Evolutionary conservation across 495 filamentous ascomycete genomes (phyloP).

Genomic region (Platismatia glauca): DNA sequence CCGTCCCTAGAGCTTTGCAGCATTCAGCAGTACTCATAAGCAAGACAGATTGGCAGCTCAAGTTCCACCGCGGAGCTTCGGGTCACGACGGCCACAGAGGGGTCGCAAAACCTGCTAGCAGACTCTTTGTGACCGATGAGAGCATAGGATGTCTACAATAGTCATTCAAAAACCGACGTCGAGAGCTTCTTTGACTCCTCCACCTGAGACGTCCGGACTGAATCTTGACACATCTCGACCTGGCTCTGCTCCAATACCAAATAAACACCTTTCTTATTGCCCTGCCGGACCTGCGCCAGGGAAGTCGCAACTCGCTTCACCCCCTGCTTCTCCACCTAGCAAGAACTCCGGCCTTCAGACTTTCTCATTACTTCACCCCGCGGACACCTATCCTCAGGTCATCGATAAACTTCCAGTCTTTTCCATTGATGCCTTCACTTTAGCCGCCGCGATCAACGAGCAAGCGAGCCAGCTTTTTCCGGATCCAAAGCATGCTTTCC

Average conservation of each 20-base stretch:
- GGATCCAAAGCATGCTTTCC: slow-evolving; percentile 75
- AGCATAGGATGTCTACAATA: slow-evolving; percentile 40
- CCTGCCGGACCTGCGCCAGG: slow-evolving; percentile 64
- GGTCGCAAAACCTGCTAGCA: not conserved
- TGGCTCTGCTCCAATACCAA: slow-evolving; percentile 60
- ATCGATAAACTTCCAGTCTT: slow-evolving; percentile 55
- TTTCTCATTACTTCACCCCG: slow-evolving; percentile 65
- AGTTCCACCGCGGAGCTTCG: too few species aligned
- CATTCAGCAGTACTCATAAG: not conserved
- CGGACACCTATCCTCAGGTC: slow-evolving; percentile 51
- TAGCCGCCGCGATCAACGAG: slow-evolving; percentile 66
- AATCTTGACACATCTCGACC: slow-evolving; percentile 32
- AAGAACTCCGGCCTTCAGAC: slow-evolving; percentile 43
- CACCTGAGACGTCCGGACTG: slow-evolving; percentile 35
- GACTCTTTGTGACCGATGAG: slow-evolving; percentile 6
- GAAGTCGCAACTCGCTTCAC: slow-evolving; percentile 46
- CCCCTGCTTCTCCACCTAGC: slow-evolving; percentile 55
- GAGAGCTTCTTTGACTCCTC: slow-evolving; percentile 38
- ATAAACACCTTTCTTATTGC: slow-evolving; percentile 81
- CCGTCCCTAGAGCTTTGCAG: slow-evolving; percentile 1
- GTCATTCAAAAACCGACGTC: slow-evolving; percentile 42
- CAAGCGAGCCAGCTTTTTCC: slow-evolving; percentile 69
- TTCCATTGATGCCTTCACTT: slow-evolving; percentile 56
- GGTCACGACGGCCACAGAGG: not conserved
- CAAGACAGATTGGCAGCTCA: too few species aligned